A percentile compares a stretch with the other conserved stretches of the same genome.
Evolutionary conservation across 2,329 filamentous ascomycete genomes (phyloP).

Genomic region (Aureobasidium leucospermi): DNA sequence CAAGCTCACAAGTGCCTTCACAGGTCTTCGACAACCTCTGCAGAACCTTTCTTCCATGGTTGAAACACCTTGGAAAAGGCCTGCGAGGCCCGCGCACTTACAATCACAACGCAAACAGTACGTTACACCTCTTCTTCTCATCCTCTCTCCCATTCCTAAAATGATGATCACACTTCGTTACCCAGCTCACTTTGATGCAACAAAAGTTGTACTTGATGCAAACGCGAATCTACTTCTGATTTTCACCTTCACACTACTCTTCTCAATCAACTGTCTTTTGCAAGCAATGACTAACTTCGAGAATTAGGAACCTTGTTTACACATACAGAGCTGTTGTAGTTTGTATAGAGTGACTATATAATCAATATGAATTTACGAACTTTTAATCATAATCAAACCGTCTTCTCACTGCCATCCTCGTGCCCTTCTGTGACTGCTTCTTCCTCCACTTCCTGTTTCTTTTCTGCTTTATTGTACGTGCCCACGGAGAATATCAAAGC

Average conservation of each 20-base stretch:
- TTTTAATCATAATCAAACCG: background rate
- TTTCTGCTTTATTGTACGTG: background rate
- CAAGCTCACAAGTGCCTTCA: background rate
- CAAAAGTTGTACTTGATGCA: conserved; percentile 71
- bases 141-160: conserved; percentile 24
- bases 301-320: background rate
- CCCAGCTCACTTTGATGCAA: conserved; percentile 99
- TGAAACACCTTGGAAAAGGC: background rate
- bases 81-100: background rate
- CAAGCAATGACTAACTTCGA: background rate
- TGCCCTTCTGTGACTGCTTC: background rate
- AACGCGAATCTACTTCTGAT: conserved; percentile 53
- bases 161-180: conserved; percentile 92
- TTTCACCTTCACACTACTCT: background rate
- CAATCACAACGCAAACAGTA: background rate
- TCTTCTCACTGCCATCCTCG: background rate
- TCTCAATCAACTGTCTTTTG: background rate
- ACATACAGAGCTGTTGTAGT: too few species aligned
- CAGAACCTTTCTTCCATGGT: background rate
- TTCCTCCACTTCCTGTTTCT: background rate
- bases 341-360: too few species aligned
- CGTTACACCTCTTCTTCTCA: conserved; percentile 14
- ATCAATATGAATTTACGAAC: too few species aligned
- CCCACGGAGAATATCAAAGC: background rate
- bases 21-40: background rate